Conservation (phyloP, 2,329 filamentous ascomycete genomes). For the Botryotinia calthae region DNA sequence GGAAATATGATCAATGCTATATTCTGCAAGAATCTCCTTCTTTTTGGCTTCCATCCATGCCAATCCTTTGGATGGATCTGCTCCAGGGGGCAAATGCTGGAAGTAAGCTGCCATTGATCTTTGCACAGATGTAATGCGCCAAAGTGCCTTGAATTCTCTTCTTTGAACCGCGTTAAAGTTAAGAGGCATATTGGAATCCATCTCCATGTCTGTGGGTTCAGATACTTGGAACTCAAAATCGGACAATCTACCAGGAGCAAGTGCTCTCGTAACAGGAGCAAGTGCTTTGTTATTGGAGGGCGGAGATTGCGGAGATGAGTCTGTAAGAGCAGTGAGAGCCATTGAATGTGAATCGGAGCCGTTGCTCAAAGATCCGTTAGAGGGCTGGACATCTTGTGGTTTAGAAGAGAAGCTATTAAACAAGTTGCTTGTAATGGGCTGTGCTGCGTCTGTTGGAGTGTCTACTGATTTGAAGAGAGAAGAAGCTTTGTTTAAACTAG, state of each 20-base stretch:
- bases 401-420: conserved; percentile 23
- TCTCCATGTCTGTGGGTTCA: conserved; percentile 29
- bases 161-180: conserved; percentile 28
- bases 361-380: background rate
- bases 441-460: conserved; percentile 23
- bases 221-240: conserved; percentile 20
- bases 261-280: background rate
- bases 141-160: conserved; percentile 32
- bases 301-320: background rate
- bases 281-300: background rate
- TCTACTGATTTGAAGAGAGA: conserved; percentile 27
- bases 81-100: conserved; percentile 18
- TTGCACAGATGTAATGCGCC: conserved; percentile 36
- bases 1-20: conserved; percentile 1
- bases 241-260: conserved; percentile 14
- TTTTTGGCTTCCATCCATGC: conserved; percentile 16
- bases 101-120: conserved; percentile 32
- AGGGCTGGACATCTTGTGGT: background rate
- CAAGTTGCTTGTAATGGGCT: conserved; percentile 25
- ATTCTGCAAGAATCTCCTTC: conserved; percentile 13
- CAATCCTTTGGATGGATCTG: conserved; percentile 9
- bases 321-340: background rate
- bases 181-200: conserved; percentile 28
- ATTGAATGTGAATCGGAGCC: background rate
- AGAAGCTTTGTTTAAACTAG: conserved; percentile 7